A percentile compares a stretch with the other conserved stretches of the same genome.
phyloP scores from a whole-genome alignment of 2,329 filamentous ascomycete species.

The Neopestalotiopsis sp. region DNA sequence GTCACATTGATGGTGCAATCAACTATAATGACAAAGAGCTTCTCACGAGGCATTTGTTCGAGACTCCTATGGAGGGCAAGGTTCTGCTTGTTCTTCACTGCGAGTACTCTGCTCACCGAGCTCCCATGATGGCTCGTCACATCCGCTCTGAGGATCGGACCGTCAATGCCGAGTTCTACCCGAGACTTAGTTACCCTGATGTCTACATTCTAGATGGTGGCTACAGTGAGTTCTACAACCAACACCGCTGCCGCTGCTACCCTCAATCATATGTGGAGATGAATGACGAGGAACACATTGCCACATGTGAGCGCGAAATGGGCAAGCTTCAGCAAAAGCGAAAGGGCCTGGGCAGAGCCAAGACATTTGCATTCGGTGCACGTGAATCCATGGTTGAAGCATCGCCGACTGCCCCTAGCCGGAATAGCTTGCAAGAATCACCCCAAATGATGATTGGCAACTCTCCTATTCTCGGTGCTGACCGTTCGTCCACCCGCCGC shows the following conservation, averaged over 20 bases:
- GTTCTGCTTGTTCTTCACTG: constrained; percentile 94
- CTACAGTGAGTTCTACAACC: constrained; percentile 89
- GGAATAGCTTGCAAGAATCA: constrained; percentile 45
- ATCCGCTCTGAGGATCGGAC: constrained; percentile 88
- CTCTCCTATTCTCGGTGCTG: constrained; percentile 50
- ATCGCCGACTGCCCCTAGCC: constrained; percentile 62
- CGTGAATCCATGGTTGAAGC: constrained; percentile 60
- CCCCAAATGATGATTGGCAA: constrained; percentile 50
- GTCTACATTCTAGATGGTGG: constrained; percentile 97
- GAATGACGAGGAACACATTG: constrained; percentile 88
- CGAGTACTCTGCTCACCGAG: constrained; percentile 96
- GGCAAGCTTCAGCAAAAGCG: constrained; percentile 86
- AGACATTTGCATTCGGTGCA: constrained; percentile 95
- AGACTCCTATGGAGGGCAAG: constrained; percentile 66
- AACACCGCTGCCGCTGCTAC: constrained; percentile 81
- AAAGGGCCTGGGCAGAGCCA: constrained; percentile 82
- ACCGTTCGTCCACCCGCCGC: constrained; percentile 61
- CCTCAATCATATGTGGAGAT: constrained; percentile 98
- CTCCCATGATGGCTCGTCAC: constrained; percentile 94
- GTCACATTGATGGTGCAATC: constrained; percentile 89
- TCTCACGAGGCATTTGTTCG: constrained; percentile 79
- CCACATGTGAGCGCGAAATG: constrained; percentile 92
- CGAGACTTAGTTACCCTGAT: constrained; percentile 90
- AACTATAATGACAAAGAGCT: constrained; percentile 98
- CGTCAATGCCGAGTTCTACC: constrained; percentile 85